Evolutionary conservation across 2,329 filamentous ascomycete species (phyloP), one percentile per base, ranked within the genome.

Genomic region (Colletotrichum shisoi): DNA sequence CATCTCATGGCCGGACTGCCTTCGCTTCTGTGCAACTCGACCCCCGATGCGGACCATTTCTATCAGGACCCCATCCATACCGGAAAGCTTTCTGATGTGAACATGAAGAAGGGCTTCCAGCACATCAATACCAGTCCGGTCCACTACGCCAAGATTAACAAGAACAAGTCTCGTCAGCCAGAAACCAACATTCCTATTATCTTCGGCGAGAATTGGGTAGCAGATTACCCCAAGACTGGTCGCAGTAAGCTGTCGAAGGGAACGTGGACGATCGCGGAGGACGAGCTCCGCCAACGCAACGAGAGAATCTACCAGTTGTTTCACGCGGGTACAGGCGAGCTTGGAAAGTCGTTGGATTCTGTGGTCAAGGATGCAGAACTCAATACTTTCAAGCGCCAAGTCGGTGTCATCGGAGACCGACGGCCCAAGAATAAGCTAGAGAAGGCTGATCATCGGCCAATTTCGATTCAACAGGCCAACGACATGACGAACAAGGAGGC

Each of bases 361-460:
- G 73, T 76, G 11, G 65, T 76, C 15, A 69, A 69, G 6, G 78
- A 80, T 52, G 73, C 74, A 21, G 72, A 72, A 21, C 71, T 73
- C 53, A 74, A 73, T 21, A 70, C 62, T 59, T 68, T 72, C 49
- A 71, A 76, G 62, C 72, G 73, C 21, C 70, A 71, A 7, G 73
- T 80, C 48, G 80, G 81, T 4, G 76, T 75, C 13, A 76, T 79
- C 64, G 78, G 78, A 12, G 76, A 79, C 31, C 75, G 80, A 27
- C 76, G 77, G 11, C 74, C 74, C 15, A 73, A 71, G 66, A 65
- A 67, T 31, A 73, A 71, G 63, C 68, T 66, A 21, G 71, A 71
- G 13, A 74, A 71, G 37, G 44, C 72, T 5, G 58, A 61, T 46
- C 75, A 76, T 40, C 72, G 63, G 3, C 67, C 70, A 40, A 73